Evolutionary conservation across 495 filamentous ascomycete species (phyloP), one percentile per base, ranked within the genome.

Genomic region (Penicillium parvum): DNA sequence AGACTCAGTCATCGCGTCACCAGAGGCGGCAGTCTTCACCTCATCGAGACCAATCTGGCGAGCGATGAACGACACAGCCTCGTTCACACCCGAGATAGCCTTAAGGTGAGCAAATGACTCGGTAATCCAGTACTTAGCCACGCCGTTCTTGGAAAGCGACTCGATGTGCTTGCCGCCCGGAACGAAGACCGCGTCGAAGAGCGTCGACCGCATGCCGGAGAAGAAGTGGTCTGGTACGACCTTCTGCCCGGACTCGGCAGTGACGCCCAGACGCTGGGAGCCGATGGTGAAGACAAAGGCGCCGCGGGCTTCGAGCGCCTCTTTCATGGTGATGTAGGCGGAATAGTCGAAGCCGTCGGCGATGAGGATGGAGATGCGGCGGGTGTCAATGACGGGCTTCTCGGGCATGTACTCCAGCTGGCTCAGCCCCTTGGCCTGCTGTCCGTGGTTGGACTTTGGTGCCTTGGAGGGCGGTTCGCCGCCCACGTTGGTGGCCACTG

Each of bases 61-160:
- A 37, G 74, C 52, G 12, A 90, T 78, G 15, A 94, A 67, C 3
- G 76, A 58, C 0, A 86, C 85, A 2, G 73, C 82, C 54, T 90
- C 83, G 17, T 86, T 81, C 0, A 81, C 77, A 22, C 84, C 83
- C 26, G 84, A 83, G 51, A 96, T 83, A 20, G 85, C 61, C 71
- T 94, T 88, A 38, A 90, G 65, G 47, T 90, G 81, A 3, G 86
- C 81, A 55, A 90, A 94, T 0, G 87, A 82, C 63, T 94, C 87
- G 43, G 87, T 77, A 16, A 95, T 69, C 85, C 85, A 95, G 68
- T 90, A 84, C 38, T 88, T 66, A 2, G 85, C 86, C 15, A 88
- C 78, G 4, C 90, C 89, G 41, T 79, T 87, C 66, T 81, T 81
- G 25, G 74, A 62, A 4, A 95, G 73, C 1, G 73, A 72, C 33